A percentile compares a stretch with the other conserved stretches of the same genome.
Evolutionary conservation across 257 asterid genomes (phyloP).

Genomic region (Verbena officinalis): DNA sequence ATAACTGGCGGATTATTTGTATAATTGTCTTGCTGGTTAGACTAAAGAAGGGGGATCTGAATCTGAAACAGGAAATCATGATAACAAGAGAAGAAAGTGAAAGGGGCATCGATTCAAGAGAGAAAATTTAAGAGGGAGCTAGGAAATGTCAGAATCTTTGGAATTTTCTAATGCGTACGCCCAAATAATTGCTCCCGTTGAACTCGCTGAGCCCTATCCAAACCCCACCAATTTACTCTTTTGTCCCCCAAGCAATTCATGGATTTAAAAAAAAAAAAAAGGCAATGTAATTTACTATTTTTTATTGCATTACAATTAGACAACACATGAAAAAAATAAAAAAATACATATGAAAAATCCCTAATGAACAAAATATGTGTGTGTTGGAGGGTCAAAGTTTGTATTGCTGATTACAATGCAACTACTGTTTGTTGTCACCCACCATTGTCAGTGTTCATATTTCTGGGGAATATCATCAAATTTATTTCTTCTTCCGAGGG

Average conservation of each 20-base stretch:
- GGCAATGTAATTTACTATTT: too few species aligned
- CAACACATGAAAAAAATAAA: too few species aligned
- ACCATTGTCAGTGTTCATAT: conserved; percentile 3
- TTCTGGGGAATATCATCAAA: conserved; percentile 30
- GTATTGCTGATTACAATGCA: conserved; percentile 6
- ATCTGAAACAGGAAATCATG: background rate
- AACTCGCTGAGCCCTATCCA: background rate
- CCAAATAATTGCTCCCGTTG: background rate
- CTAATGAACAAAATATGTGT: background rate
- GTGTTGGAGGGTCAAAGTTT: conserved; percentile 1
- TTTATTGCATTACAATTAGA: too few species aligned
- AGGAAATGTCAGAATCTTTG: conserved; percentile 21
- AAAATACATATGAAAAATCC: background rate
- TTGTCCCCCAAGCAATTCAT: background rate
- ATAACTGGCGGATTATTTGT: too few species aligned
- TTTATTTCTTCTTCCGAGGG: background rate
- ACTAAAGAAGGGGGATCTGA: too few species aligned
- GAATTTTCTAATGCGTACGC: background rate
- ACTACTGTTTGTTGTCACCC: background rate
- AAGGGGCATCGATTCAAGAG: conserved; percentile 11
- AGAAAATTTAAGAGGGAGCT: background rate
- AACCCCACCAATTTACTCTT: background rate
- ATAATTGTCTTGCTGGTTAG: too few species aligned
- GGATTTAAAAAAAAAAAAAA: background rate
- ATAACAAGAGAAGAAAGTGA: background rate